Conservation (phyloP, 2,329 filamentous ascomycete genomes). For the Dactylellina sp. region DNA sequence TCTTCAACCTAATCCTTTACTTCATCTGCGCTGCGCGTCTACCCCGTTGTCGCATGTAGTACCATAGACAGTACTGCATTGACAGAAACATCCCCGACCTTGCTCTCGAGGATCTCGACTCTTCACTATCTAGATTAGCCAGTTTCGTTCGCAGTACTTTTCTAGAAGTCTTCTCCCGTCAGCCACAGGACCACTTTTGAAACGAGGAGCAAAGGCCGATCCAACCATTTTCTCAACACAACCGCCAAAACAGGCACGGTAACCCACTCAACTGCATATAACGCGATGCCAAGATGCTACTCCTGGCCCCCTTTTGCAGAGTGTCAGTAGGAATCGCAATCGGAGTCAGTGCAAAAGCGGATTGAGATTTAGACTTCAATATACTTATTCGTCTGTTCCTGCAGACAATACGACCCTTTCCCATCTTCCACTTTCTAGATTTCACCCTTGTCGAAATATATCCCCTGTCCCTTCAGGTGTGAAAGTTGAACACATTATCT, state of each 20-base stretch:
- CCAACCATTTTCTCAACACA: conserved; percentile 50
- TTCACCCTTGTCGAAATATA: background rate
- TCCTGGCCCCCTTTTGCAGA: conserved; percentile 13
- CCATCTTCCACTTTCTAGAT: background rate
- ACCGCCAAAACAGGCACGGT: conserved; percentile 31
- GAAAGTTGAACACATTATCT: conserved; percentile 4
- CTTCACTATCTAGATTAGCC: background rate
- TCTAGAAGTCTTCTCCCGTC: conserved; percentile 53
- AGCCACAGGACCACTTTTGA: conserved; percentile 42
- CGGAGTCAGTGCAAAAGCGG: background rate
- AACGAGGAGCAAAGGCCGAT: conserved; percentile 22
- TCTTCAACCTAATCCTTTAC: no score
- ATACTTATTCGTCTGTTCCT: conserved; percentile 9
- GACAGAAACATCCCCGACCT: conserved; percentile 15
- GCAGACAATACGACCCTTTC: conserved; percentile 8
- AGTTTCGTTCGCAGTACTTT: conserved; percentile 12
- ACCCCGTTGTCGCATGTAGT: background rate
- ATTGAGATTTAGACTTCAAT: background rate
- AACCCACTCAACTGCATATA: conserved; percentile 11
- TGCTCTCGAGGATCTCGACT: no score
- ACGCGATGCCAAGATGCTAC: conserved; percentile 11
- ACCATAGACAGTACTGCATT: conserved; percentile 23
- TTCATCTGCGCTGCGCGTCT: no score
- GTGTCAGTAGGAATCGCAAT: background rate
- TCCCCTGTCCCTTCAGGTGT: background rate